Evolutionary conservation across 106 monocot genomes (phyloP).

Genomic region (Dendrobium officinale): DNA sequence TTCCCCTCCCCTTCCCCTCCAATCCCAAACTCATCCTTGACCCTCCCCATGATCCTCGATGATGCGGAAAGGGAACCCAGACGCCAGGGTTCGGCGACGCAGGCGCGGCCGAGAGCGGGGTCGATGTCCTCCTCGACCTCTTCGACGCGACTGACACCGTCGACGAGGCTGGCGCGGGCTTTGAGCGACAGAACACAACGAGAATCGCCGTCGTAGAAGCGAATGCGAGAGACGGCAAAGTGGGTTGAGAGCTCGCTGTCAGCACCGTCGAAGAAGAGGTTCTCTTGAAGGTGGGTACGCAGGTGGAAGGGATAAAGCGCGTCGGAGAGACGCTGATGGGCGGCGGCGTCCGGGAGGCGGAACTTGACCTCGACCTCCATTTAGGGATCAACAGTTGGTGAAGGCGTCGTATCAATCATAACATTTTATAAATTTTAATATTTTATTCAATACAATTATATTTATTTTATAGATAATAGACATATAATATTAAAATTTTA

Average conservation of each 20-base stretch:
- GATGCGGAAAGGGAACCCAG: conserved; percentile 20
- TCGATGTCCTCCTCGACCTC: conserved; percentile 89
- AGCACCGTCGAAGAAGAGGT: conserved; percentile 83
- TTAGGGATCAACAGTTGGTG: not conserved
- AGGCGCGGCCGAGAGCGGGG: conserved; percentile 45
- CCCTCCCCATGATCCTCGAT: conserved; percentile 48
- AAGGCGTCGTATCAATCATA: too few relatives aligned
- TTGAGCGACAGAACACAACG: conserved; percentile 88
- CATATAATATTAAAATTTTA: too few relatives aligned
- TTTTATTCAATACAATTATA: too few relatives aligned
- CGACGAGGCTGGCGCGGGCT: conserved; percentile 45
- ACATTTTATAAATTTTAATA: too few relatives aligned
- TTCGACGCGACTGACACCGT: conserved; percentile 90
- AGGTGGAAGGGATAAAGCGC: conserved; percentile 56
- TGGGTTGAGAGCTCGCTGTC: conserved; percentile 45
- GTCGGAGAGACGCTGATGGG: conserved; percentile 71
- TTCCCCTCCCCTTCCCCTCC: conserved; percentile 9
- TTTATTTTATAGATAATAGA: too few relatives aligned
- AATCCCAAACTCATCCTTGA: conserved; percentile 36
- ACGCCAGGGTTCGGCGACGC: conserved; percentile 44
- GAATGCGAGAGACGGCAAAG: conserved; percentile 61
- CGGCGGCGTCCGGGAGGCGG: conserved; percentile 69
- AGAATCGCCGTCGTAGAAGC: conserved; percentile 75
- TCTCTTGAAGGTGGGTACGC: conserved; percentile 82
- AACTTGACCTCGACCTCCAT: conserved; percentile 99